phyloP scores from a whole-genome alignment of 2,329 filamentous ascomycete genomes.

The Microdochium nivale region DNA sequence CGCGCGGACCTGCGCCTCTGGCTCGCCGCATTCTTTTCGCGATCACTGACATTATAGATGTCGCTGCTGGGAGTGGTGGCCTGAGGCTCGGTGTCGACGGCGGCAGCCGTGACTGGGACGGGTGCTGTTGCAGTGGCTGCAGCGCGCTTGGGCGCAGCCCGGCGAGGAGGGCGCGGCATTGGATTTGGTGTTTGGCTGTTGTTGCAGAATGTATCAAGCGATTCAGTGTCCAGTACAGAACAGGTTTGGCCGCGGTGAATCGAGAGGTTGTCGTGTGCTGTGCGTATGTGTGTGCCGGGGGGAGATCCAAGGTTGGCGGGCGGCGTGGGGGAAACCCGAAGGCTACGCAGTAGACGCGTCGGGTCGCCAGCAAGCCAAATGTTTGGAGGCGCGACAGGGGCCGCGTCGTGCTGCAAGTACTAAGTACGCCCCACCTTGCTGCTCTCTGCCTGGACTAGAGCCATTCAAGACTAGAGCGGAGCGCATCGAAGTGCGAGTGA shows the following conservation, averaged over 20 bases:
- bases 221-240: not conserved
- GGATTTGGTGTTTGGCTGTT: not conserved
- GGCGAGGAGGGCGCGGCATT: not conserved
- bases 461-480: too few relatives aligned
- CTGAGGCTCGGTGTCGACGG: not conserved
- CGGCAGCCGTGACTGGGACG: not conserved
- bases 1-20: constrained; percentile 14
- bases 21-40: constrained; percentile 16
- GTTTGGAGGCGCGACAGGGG: not conserved
- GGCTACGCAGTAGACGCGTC: too few relatives aligned
- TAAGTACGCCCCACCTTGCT: too few relatives aligned
- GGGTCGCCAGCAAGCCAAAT: too few relatives aligned
- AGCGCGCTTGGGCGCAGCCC: not conserved
- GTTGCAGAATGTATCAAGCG: not conserved
- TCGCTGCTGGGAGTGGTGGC: constrained; percentile 12
- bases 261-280: not conserved
- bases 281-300: not conserved
- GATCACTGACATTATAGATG: constrained; percentile 22
- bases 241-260: too few relatives aligned
- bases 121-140: not conserved
- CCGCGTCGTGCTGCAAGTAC: too few relatives aligned
- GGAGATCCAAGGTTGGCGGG: not conserved
- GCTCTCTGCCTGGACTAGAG: too few relatives aligned
- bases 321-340: not conserved
- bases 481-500: too few relatives aligned